phyloP scores from a whole-genome alignment of 2,329 filamentous ascomycete genomes.

The Atkinsonella hypoxylon region DNA sequence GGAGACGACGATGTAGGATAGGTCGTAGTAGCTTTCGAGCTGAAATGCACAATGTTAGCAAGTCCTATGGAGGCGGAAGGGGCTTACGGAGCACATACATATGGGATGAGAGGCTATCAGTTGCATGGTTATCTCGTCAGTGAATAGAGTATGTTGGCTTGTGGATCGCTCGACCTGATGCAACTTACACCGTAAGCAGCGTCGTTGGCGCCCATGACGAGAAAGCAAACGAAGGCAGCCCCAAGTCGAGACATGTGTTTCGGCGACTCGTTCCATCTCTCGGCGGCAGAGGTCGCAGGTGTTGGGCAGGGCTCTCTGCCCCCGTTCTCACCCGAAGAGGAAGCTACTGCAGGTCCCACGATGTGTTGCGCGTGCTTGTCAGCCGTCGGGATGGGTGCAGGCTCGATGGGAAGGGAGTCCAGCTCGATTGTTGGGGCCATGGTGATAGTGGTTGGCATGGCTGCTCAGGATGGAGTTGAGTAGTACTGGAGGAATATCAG shows the following conservation, averaged over 20 bases:
- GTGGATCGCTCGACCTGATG: neutral
- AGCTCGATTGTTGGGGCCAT: conserved; percentile 1
- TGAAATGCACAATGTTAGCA: conserved; percentile 13
- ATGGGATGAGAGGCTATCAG: conserved; percentile 35
- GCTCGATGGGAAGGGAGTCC: neutral
- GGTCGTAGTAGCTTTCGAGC: conserved; percentile 49
- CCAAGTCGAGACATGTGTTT: conserved; percentile 35
- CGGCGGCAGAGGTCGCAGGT: conserved; percentile 5
- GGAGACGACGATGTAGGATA: conserved; percentile 48
- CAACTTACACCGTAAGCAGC: conserved; percentile 42
- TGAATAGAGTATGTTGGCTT: neutral
- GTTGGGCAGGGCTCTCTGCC: neutral
- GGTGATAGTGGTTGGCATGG: conserved; percentile 1
- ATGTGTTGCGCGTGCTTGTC: neutral
- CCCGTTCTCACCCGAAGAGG: neutral
- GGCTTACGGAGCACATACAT: conserved; percentile 24
- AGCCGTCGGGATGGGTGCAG: neutral
- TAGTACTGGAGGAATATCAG: neutral
- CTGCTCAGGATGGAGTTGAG: neutral
- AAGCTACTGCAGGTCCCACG: neutral
- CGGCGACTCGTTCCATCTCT: conserved; percentile 38
- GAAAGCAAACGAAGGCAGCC: conserved; percentile 45
- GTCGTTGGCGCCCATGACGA: conserved; percentile 47
- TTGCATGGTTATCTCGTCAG: conserved; percentile 3
- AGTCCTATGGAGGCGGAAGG: conserved; percentile 45